Conservation (phyloP, 441 rosid genomes). For the Lepidium campestre region DNA sequence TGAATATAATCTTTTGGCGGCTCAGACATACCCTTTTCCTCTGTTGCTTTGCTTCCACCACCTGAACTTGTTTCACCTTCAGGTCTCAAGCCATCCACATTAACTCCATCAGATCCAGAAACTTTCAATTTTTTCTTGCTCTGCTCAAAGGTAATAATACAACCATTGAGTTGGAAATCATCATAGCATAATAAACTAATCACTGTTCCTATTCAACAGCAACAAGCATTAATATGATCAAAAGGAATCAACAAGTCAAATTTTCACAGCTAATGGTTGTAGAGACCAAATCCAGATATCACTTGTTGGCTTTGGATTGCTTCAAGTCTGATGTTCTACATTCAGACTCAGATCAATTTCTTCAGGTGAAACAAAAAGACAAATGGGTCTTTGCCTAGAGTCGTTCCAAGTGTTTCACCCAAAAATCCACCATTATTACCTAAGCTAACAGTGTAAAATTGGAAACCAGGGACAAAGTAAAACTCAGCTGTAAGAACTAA, state of each 20-base stretch:
- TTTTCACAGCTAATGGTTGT: neutral
- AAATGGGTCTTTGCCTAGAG: neutral
- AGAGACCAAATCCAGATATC: neutral
- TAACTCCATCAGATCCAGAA: constrained; percentile 34
- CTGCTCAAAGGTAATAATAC: neutral
- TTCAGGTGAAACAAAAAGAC: neutral
- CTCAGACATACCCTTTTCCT: constrained; percentile 46
- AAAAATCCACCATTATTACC: neutral
- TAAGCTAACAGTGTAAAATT: neutral
- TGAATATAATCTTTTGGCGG: constrained; percentile 63
- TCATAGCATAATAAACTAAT: neutral
- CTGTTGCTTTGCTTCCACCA: constrained; percentile 42
- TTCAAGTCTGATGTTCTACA: neutral
- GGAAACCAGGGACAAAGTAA: neutral
- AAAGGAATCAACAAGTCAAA: neutral
- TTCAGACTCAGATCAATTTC: neutral
- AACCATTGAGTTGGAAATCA: neutral
- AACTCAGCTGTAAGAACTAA: neutral
- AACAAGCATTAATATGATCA: neutral
- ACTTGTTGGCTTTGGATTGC: neutral
- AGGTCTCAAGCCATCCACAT: constrained; percentile 35
- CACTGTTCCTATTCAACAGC: neutral
- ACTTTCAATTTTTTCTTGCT: constrained; percentile 39
- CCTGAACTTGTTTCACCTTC: constrained; percentile 61
- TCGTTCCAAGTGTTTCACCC: neutral